These are phyloP conservation scores for Cladorrhinum samala DNA, from an alignment of 495 filamentous ascomycete genomes.

Conservation along the genomic window DNA sequence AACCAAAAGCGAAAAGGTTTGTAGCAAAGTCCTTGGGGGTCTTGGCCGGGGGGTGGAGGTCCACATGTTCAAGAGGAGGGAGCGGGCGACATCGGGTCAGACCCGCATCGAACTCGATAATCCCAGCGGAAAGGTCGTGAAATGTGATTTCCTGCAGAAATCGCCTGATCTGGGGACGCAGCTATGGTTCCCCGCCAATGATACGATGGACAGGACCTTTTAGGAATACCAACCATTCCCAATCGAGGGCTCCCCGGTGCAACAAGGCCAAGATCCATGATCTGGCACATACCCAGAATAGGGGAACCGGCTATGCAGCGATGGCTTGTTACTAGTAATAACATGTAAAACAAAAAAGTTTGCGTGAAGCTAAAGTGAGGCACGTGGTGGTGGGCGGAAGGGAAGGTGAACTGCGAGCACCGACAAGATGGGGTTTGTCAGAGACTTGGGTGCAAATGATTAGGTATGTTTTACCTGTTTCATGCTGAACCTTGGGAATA, in stretches of 20 bases:
- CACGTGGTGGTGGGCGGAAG: not conserved
- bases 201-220: slow-evolving; percentile 1
- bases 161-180: slow-evolving; percentile 26
- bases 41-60: too few relatives aligned
- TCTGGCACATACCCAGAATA: too few relatives aligned
- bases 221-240: slow-evolving; percentile 15
- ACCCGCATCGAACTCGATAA: slow-evolving; percentile 9
- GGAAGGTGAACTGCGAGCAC: not conserved
- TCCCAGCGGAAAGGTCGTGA: slow-evolving; percentile 28
- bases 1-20: too few relatives aligned
- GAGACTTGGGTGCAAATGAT: not conserved
- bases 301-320: too few relatives aligned
- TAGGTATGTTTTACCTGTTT: not conserved
- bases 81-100: slow-evolving; percentile 16
- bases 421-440: not conserved
- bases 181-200: slow-evolving; percentile 21
- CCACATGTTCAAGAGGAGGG: not conserved
- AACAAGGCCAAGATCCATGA: not conserved
- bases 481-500: not conserved
- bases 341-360: not conserved
- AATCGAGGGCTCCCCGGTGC: slow-evolving; percentile 7
- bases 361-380: not conserved
- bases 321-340: too few relatives aligned
- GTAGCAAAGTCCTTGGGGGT: too few relatives aligned
- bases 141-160: slow-evolving; percentile 25